A percentile compares a stretch with the other conserved stretches of the same genome.
Conservation (phyloP, 768 basidiomycete species). For the Auriculariales sp. region DNA sequence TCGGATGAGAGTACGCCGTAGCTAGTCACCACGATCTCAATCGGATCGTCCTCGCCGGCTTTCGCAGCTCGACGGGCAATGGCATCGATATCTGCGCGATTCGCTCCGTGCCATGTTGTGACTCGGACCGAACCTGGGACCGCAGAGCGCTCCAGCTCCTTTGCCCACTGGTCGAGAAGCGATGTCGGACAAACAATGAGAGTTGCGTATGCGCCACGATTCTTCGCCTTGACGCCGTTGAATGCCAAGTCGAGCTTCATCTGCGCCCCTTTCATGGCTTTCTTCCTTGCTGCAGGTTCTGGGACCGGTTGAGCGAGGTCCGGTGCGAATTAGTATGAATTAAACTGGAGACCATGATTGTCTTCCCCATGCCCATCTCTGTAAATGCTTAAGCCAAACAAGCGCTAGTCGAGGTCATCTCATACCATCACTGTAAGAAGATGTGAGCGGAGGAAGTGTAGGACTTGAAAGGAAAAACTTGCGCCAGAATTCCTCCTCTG, state of each 20-base stretch:
- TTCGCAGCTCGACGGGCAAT: slow-evolving; percentile 19
- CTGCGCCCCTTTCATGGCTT: slow-evolving; percentile 32
- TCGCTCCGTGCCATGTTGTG: slow-evolving; percentile 79
- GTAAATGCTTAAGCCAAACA: background rate
- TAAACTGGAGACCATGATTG: slow-evolving; percentile 83
- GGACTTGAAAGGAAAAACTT: slow-evolving; percentile 18
- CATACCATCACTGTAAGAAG: slow-evolving; percentile 18
- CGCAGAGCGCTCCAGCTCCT: slow-evolving; percentile 78
- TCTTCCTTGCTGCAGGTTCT: slow-evolving; percentile 11
- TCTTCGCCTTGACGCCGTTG: slow-evolving; percentile 16
- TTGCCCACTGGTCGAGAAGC: slow-evolving; percentile 83
- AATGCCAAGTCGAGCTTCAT: slow-evolving; percentile 51
- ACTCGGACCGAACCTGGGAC: slow-evolving; percentile 50
- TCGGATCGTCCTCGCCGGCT: slow-evolving; percentile 37
- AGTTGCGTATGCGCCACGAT: slow-evolving; percentile 41
- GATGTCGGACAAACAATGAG: slow-evolving; percentile 89
- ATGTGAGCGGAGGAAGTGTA: slow-evolving; percentile 5
- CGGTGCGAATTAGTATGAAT: slow-evolving; percentile 58
- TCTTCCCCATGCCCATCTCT: slow-evolving; percentile 91
- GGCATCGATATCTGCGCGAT: slow-evolving; percentile 50
- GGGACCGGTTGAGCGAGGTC: slow-evolving; percentile 20
- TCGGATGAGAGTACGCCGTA: slow-evolving; percentile 89
- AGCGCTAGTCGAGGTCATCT: no score
- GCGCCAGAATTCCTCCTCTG: slow-evolving; percentile 85
- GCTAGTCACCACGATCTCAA: slow-evolving; percentile 79